These are phyloP conservation scores for Syncephalastrum racemosum DNA, from an alignment of 371 early-diverging fungal genomes.

Conservation along the genomic window DNA sequence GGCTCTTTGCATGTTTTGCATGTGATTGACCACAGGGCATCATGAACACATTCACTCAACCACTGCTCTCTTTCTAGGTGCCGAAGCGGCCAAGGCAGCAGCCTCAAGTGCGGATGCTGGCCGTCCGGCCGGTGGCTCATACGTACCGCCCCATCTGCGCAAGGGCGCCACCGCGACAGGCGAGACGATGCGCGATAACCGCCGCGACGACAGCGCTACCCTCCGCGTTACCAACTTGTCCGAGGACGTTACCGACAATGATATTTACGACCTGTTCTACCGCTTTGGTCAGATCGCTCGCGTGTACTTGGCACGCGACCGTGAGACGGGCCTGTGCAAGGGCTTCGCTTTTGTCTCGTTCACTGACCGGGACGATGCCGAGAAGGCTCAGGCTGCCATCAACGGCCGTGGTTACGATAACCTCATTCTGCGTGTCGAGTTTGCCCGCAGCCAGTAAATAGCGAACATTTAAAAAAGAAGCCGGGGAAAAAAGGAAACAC, in stretches of 20 bases:
- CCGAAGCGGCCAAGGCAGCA: conserved; percentile 19
- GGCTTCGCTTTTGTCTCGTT: conserved; percentile 97
- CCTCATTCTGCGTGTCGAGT: conserved; percentile 91
- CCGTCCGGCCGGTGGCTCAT: conserved; percentile 44
- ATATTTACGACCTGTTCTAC: conserved; percentile 86
- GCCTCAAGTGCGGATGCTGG: conserved; percentile 30
- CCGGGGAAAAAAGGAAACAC: conserved; percentile 1
- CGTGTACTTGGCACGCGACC: conserved; percentile 86
- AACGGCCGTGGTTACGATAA: conserved; percentile 94
- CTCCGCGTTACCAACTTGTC: conserved; percentile 96
- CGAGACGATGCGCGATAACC: conserved; percentile 54
- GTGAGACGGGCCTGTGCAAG: conserved; percentile 84
- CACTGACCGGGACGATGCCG: conserved; percentile 77
- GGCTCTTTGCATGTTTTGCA: neutral
- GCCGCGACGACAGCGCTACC: conserved; percentile 83
- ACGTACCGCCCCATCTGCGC: conserved; percentile 87
- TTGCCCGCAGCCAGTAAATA: conserved; percentile 45
- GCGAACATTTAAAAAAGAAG: neutral
- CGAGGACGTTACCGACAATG: conserved; percentile 87
- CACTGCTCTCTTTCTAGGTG: conserved; percentile 2
- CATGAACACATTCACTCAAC: neutral
- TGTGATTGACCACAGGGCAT: neutral
- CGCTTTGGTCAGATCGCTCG: conserved; percentile 82
- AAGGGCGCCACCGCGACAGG: conserved; percentile 52
- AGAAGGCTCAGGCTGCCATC: conserved; percentile 80